A percentile compares a stretch with the other conserved stretches of the same genome.
phyloP scores from a whole-genome alignment of 495 filamentous ascomycete genomes.

The Aspergillus leporis region DNA sequence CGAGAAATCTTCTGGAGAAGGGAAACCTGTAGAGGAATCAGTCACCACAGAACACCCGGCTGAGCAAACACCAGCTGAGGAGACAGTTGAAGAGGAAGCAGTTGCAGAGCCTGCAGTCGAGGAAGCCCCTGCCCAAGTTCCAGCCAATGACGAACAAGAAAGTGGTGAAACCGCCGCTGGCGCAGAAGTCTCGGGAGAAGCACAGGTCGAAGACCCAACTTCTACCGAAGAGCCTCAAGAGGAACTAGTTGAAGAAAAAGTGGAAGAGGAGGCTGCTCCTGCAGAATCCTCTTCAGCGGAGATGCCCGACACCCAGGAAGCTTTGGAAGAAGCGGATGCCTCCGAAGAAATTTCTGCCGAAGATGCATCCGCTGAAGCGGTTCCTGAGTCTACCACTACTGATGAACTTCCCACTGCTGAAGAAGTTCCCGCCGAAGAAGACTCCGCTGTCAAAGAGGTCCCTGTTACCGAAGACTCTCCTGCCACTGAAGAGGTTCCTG shows the following conservation, averaged over 20 bases:
- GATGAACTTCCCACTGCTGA: slow-evolving; percentile 14
- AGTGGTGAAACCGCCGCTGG: slow-evolving; percentile 10
- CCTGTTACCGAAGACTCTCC: slow-evolving; percentile 11
- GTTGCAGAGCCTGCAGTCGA: slow-evolving; percentile 7
- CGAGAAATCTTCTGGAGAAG: slow-evolving; percentile 12
- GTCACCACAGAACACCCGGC: slow-evolving; percentile 9
- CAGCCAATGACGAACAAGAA: slow-evolving; percentile 14
- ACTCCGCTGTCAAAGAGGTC: slow-evolving; percentile 11
- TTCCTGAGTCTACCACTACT: slow-evolving; percentile 8
- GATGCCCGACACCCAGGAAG: slow-evolving; percentile 15
- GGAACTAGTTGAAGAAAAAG: slow-evolving; percentile 12
- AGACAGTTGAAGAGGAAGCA: slow-evolving; percentile 5
- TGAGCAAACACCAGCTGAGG: slow-evolving; percentile 7
- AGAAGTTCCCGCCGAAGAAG: slow-evolving; percentile 4
- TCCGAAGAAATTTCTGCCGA: slow-evolving; percentile 14
- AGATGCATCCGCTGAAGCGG: slow-evolving; percentile 9
- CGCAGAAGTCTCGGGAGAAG: slow-evolving; percentile 9
- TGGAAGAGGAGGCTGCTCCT: slow-evolving; percentile 10
- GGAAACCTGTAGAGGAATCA: slow-evolving; percentile 8
- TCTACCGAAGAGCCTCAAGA: slow-evolving; percentile 16
- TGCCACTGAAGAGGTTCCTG: slow-evolving; percentile 11
- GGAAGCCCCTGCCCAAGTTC: slow-evolving; percentile 12
- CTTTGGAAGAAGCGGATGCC: slow-evolving; percentile 24
- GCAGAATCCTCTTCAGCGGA: slow-evolving; percentile 12
- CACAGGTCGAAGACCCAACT: slow-evolving; percentile 2